Evolutionary conservation across 805 yeast genomes (phyloP).

Genomic region (Brettanomyces sp.): DNA sequence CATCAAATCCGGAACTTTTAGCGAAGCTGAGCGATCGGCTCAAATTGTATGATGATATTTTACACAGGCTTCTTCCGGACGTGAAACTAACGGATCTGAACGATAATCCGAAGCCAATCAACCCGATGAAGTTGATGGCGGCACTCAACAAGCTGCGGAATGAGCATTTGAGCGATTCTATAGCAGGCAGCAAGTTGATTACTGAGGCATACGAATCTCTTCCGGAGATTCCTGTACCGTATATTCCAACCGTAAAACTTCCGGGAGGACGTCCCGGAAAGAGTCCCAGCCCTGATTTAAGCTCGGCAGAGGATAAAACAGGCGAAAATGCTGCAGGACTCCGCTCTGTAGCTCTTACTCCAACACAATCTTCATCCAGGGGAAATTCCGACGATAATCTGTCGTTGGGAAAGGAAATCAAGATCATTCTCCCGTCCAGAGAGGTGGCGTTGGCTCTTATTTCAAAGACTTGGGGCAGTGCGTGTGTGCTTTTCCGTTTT

Average conservation of each 20-base stretch:
- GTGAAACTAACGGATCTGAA: constrained; percentile 23
- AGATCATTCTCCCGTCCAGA: constrained; percentile 65
- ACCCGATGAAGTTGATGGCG: constrained; percentile 23
- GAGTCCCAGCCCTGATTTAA: constrained; percentile 2
- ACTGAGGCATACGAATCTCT: constrained; percentile 19
- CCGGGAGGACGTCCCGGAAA: constrained; percentile 2
- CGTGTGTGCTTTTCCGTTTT: constrained; percentile 77
- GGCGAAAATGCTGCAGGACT: background rate
- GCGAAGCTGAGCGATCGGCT: constrained; percentile 24
- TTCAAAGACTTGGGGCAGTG: constrained; percentile 73
- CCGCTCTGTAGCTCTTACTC: background rate
- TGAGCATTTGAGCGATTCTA: constrained; percentile 11
- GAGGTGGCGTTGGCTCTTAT: constrained; percentile 63
- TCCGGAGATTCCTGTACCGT: constrained; percentile 25
- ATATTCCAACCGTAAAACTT: constrained; percentile 14
- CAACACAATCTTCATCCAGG: background rate
- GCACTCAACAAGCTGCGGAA: constrained; percentile 21
- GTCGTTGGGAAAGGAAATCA: constrained; percentile 24
- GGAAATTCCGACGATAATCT: constrained; percentile 4
- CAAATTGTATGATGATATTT: constrained; percentile 24
- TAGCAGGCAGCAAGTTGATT: constrained; percentile 12
- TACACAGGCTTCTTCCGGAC: constrained; percentile 24
- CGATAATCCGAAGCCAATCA: constrained; percentile 24
- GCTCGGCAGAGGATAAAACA: background rate
- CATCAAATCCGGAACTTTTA: constrained; percentile 16